These are phyloP conservation scores for Hypomontagnella monticulosa DNA, from an alignment of 495 filamentous ascomycete species.

Conservation along the genomic window DNA sequence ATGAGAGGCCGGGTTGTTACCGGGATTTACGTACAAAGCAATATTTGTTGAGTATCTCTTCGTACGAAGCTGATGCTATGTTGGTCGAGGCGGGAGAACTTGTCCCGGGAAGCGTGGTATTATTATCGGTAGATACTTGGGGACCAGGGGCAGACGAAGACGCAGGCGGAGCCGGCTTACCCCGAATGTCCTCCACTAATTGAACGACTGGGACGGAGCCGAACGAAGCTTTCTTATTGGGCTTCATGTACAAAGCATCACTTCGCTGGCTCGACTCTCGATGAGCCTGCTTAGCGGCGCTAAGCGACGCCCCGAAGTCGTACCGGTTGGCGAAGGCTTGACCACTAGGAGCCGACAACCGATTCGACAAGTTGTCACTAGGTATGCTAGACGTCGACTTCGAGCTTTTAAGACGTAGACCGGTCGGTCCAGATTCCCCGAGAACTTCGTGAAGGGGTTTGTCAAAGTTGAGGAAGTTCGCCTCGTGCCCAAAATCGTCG, in stretches of 20 bases:
- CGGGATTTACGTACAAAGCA: slow-evolving; percentile 87
- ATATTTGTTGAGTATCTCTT: slow-evolving; percentile 95
- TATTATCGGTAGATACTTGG: slow-evolving; percentile 17
- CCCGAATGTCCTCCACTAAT: slow-evolving; percentile 27
- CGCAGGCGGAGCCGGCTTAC: slow-evolving; percentile 20
- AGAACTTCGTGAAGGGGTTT: slow-evolving; percentile 65
- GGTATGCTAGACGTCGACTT: slow-evolving; percentile 57
- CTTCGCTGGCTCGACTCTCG: slow-evolving; percentile 63
- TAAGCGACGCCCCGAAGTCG: slow-evolving; percentile 89
- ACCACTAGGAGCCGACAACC: slow-evolving; percentile 65
- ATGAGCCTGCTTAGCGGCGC: slow-evolving; percentile 78
- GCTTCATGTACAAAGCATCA: slow-evolving; percentile 63
- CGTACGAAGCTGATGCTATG: slow-evolving; percentile 84
- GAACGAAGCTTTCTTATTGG: slow-evolving; percentile 47
- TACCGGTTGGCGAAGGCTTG: slow-evolving; percentile 92
- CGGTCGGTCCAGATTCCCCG: slow-evolving; percentile 56
- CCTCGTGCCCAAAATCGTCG: slow-evolving; percentile 73
- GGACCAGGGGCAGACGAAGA: slow-evolving; percentile 23
- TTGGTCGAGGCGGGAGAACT: slow-evolving; percentile 47
- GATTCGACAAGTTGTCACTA: slow-evolving; percentile 58
- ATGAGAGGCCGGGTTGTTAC: slow-evolving; percentile 35
- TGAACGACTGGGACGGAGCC: slow-evolving; percentile 42
- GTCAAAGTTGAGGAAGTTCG: slow-evolving; percentile 65
- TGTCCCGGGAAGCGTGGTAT: slow-evolving; percentile 30
- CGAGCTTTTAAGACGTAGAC: slow-evolving; percentile 62